Evolutionary conservation across 352 stramenopile species (phyloP).

Genomic region (Pythium phragmiticola): DNA sequence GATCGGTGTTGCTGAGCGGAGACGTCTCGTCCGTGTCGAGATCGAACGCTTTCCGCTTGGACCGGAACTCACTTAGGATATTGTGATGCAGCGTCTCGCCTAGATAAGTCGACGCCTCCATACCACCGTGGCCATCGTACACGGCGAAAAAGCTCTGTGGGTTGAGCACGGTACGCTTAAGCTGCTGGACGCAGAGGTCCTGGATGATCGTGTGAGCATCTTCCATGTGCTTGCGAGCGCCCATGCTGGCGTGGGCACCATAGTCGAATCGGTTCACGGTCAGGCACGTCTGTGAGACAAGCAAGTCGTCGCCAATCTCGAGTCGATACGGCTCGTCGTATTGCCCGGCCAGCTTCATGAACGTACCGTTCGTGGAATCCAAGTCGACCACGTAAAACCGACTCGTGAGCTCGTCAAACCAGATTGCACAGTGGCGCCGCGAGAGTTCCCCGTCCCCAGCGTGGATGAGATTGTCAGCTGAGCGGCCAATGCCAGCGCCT

Average conservation of each 20-base stretch:
- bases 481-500: slow-evolving; percentile 85
- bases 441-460: slow-evolving; percentile 94
- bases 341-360: slow-evolving; percentile 94
- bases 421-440: slow-evolving; percentile 91
- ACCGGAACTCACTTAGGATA: slow-evolving; percentile 58
- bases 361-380: slow-evolving; percentile 91
- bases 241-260: slow-evolving; percentile 93
- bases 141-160: slow-evolving; percentile 95
- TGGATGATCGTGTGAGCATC: slow-evolving; percentile 95
- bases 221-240: slow-evolving; percentile 94
- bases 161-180: slow-evolving; percentile 56
- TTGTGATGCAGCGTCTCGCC: slow-evolving; percentile 71
- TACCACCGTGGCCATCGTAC: slow-evolving; percentile 96
- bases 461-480: slow-evolving; percentile 91
- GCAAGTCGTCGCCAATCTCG: slow-evolving; percentile 93
- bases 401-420: slow-evolving; percentile 84
- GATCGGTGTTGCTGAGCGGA: slow-evolving; percentile 8
- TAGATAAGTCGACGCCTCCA: slow-evolving; percentile 91
- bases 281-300: slow-evolving; percentile 95
- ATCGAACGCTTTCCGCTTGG: slow-evolving; percentile 45
- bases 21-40: slow-evolving; percentile 39
- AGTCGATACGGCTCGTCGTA: slow-evolving; percentile 93
- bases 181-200: slow-evolving; percentile 62
- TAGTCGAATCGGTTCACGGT: slow-evolving; percentile 97
- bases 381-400: slow-evolving; percentile 86